Percentiles rank a stretch among this genome's conserved stretches.
Evolutionary conservation across 2,329 filamentous ascomycete species (phyloP).

Genomic region (Albifimbria verrucaria): DNA sequence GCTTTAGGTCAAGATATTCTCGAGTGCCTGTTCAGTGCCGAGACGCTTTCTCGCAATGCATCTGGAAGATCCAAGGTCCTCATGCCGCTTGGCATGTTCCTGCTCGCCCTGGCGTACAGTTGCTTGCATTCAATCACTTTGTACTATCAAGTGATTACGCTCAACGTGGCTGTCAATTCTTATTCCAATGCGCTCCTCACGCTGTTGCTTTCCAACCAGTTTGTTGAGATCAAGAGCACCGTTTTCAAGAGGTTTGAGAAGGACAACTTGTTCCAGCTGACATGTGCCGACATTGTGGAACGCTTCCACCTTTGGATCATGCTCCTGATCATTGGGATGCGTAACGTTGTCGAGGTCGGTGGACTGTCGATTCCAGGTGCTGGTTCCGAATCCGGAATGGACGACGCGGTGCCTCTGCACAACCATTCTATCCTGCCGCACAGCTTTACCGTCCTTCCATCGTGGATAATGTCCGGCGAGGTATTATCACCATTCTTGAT

Average conservation of each 20-base stretch:
- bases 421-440: conserved; percentile 77
- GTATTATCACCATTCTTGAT: conserved; percentile 90
- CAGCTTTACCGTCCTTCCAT: conserved; percentile 86
- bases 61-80: conserved; percentile 89
- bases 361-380: conserved; percentile 65
- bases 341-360: conserved; percentile 94
- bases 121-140: conserved; percentile 81
- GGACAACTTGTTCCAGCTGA: conserved; percentile 94
- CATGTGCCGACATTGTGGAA: conserved; percentile 94
- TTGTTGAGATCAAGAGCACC: conserved; percentile 97
- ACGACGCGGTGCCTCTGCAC: conserved; percentile 56
- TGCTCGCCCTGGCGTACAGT: conserved; percentile 83
- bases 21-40: conserved; percentile 90
- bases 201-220: conserved; percentile 92
- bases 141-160: conserved; percentile 95
- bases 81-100: conserved; percentile 85
- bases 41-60: conserved; percentile 83
- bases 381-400: conserved; percentile 43
- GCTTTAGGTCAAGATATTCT: conserved; percentile 94
- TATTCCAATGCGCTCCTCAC: conserved; percentile 96
- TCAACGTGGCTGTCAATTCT: conserved; percentile 97
- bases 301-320: conserved; percentile 97
- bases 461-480: conserved; percentile 73
- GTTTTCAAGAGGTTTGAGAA: conserved; percentile 99
- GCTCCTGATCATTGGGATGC: conserved; percentile 90